Conservation (phyloP, 768 basidiomycete genomes). For the Leccinum broughii region DNA sequence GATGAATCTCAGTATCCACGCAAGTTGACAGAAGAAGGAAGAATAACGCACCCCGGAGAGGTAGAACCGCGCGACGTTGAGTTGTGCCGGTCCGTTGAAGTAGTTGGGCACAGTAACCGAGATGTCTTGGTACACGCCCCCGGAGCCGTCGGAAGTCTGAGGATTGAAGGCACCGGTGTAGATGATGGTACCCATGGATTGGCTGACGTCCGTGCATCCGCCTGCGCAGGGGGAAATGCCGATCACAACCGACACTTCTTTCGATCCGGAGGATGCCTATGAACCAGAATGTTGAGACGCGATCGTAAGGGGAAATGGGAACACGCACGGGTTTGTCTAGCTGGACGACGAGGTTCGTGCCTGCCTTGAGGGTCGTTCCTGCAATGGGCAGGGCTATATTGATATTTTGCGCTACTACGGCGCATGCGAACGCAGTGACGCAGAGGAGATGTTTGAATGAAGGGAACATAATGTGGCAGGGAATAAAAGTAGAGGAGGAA, state of each 20-base stretch:
- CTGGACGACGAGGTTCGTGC: constrained; percentile 36
- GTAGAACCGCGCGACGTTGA: constrained; percentile 5
- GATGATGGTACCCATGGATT: constrained; percentile 2
- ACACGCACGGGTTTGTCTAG: constrained; percentile 42
- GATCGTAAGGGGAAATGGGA: neutral
- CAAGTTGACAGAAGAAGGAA: neutral
- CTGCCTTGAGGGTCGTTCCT: constrained; percentile 34
- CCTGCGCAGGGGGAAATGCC: neutral
- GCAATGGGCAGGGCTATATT: constrained; percentile 37
- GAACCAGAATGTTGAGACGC: neutral
- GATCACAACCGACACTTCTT: constrained; percentile 15
- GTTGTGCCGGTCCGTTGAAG: neutral
- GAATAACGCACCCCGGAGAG: constrained; percentile 6
- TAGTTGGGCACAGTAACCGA: constrained; percentile 1
- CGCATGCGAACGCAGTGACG: constrained; percentile 5
- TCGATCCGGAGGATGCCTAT: neutral
- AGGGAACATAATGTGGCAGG: constrained; percentile 12
- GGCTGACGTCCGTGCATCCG: neutral
- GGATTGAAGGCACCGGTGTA: constrained; percentile 1
- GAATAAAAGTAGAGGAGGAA: no score
- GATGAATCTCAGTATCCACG: constrained; percentile 1
- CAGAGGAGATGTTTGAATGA: constrained; percentile 11
- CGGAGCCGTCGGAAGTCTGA: neutral
- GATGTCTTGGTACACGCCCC: constrained; percentile 1
- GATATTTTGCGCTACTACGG: constrained; percentile 41